Evolutionary conservation across 169 alveolate species (phyloP).

Genomic region (Plasmodium berghei): DNA sequence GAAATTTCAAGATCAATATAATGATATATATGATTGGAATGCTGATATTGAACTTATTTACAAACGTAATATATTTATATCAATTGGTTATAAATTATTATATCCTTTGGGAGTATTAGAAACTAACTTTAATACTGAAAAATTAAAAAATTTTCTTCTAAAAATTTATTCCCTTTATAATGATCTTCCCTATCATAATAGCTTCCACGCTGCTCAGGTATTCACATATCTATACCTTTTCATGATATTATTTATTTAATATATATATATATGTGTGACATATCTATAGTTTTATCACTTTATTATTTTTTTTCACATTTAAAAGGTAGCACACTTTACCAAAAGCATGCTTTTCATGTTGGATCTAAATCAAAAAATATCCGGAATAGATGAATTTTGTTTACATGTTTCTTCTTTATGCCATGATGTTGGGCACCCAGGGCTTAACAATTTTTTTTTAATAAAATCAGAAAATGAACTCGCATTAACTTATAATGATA

Average conservation of each 20-base stretch:
- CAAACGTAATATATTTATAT: constrained; percentile 53
- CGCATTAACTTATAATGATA: constrained; percentile 93
- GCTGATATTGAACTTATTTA: constrained; percentile 36
- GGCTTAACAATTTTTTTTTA: constrained; percentile 89
- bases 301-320: background rate
- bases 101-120: constrained; percentile 51
- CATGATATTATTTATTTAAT: background rate
- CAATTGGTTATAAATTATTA: constrained; percentile 58
- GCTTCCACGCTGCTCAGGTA: constrained; percentile 70
- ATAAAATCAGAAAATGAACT: constrained; percentile 86
- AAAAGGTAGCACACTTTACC: constrained; percentile 61
- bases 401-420: constrained; percentile 84
- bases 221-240: background rate
- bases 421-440: constrained; percentile 95
- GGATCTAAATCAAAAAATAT: constrained; percentile 49
- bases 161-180: constrained; percentile 41
- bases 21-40: constrained; percentile 52
- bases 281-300: background rate
- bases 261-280: background rate
- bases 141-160: constrained; percentile 43
- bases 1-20: constrained; percentile 60
- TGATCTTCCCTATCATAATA: constrained; percentile 59
- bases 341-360: constrained; percentile 64
- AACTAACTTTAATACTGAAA: constrained; percentile 40
- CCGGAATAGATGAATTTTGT: constrained; percentile 63